Percentiles rank a stretch among this genome's conserved stretches.
Evolutionary conservation across 306 rosid species (phyloP).

Genomic region (Prunus davidiana): DNA sequence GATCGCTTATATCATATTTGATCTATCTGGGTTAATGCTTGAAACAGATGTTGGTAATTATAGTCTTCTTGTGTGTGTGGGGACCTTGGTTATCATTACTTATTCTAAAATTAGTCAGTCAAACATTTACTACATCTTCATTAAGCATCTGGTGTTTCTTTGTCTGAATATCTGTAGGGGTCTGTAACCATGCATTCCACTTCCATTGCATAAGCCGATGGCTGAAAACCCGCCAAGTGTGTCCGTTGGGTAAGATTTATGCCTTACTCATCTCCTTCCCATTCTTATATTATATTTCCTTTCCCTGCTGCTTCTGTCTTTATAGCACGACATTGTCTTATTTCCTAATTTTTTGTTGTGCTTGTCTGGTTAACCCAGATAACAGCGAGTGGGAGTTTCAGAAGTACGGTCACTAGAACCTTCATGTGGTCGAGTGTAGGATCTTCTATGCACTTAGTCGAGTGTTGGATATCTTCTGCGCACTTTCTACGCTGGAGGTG

Average conservation of each 20-base stretch:
- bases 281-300: neutral
- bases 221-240: conserved; percentile 97
- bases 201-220: conserved; percentile 98
- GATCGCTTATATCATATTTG: neutral
- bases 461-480: neutral
- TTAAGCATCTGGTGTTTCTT: neutral
- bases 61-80: neutral
- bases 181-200: conserved; percentile 89
- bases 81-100: neutral
- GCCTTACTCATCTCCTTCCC: neutral
- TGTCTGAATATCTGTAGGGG: conserved; percentile 35
- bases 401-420: conserved; percentile 88
- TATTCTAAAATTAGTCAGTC: neutral
- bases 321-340: neutral
- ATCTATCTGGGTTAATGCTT: neutral
- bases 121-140: neutral
- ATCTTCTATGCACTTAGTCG: neutral
- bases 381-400: conserved; percentile 99
- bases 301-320: neutral
- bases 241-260: conserved; percentile 74
- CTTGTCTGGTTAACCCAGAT: conserved; percentile 44
- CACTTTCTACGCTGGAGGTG: neutral
- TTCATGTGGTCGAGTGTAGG: conserved; percentile 8
- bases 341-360: neutral
- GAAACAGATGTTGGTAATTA: neutral